Base-by-base conservation (phyloP, 495 filamentous ascomycete genomes). In the Neurospora tetrasperma region DNA sequence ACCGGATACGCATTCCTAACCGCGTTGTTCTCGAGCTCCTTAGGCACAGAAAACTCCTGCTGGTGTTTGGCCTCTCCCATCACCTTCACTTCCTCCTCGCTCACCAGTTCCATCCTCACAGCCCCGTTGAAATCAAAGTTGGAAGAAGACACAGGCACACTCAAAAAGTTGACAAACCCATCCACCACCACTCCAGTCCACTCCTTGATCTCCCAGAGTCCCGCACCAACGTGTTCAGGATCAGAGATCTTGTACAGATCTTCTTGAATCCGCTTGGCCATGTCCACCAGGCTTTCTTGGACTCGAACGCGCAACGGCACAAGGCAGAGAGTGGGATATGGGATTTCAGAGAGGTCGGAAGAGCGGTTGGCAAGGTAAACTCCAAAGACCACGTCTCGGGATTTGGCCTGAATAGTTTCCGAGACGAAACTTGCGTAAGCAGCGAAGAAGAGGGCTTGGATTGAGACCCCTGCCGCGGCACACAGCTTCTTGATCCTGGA, bases 91-190 rank as follows among this genome's bases (percentile, higher is more conserved):
- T 71, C 41, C 23, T n/a, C 70, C 42, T 31, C 27, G 41, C 31
- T 71, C 6, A 71, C 2, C 12, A 71, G 40, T 1, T 42, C 41
- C 44, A 46, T 71, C 42, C 12, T 18, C n/a, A 18, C 66, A n/a
- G 70, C 27, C 23, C 27, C 48, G 5, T 27, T 4, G 5, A 10
- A 2, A 2, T 27, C 6, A 9, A 10, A 27, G 10, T 54, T 31
- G 23, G 42, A 27, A 20, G 73, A 62, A 69, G 72, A 70, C 20
- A 27, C 43, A 11, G 83, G 82, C 7, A 80, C 73, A 70, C 79
- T 80, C 38, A 90, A 76, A 69, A 89, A 89, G 74, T 90, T 90
- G 62, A 90, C 87, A 78, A 85, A 88, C 7, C 81, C 82, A 71
- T 85, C 79, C 6, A 87, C 77, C 70, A 73, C 74, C 23, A 86